Evolutionary conservation across 805 yeast genomes (phyloP), one percentile per base, ranked within the genome.

Genomic region (Yarrowia yakushimensis): DNA sequence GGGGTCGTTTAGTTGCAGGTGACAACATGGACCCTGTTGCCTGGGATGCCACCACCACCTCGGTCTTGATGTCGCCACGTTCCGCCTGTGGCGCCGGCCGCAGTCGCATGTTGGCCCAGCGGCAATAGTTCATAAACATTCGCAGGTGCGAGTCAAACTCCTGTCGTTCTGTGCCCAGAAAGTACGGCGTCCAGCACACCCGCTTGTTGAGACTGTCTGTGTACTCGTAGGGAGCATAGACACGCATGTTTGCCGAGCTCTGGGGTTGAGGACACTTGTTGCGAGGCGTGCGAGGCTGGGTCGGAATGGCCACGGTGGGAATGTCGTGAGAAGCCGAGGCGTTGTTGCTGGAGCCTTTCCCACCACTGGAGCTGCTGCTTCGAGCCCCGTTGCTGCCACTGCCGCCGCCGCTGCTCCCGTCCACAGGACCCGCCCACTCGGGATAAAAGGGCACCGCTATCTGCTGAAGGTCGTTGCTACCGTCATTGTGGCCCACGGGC

Each of bases 141-240:
- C 71, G 50, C 46, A 70, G 48, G 25, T 70, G 72, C 10, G 68
- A 52, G 59, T 70, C 72, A 62, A 70, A 69, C 55, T 69, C 69
- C 33, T 66, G 67, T 2, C 72, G 64, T 39, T 70, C 72, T 5
- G 66, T 43, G 15, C 72, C 72, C 8, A 72, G 69, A 23, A 70
- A 64, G 48, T 65, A 69, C 5, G 72, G 71, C 48, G 68, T 67
- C 72, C 72, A 70, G 8, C 67, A 62, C 52, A 68, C 72, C 3
- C 71, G 65, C 42, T 70, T 72, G 60, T 70, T 70, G 33, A 70
- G 65, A 22, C 70, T 63, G 52, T 70, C 72, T 10, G 68, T 70
- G 57, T 70, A 70, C 54, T 70, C 72, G 46, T 70, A 70, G 18
- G 70, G 70, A 9, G 72, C 68, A 23, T 66, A 59, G 4, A 64